Evolutionary conservation across 2,329 filamentous ascomycete species (phyloP), one percentile per base, ranked within the genome.

Genomic region (Pseudocercospora eumusae): DNA sequence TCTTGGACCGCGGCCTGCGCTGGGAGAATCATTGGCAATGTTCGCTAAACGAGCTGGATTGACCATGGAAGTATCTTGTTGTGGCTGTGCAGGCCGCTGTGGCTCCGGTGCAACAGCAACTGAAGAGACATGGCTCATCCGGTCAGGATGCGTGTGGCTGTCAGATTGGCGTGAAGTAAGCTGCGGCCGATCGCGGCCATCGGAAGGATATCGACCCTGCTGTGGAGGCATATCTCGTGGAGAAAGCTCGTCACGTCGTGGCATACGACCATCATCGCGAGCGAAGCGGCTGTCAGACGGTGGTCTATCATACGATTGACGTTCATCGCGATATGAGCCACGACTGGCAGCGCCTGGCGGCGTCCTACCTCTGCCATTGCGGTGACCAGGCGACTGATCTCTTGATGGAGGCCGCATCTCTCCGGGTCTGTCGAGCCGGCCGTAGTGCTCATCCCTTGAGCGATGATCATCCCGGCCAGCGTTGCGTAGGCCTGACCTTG

Each of bases 31-130:
- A 28, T 53, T 57, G 36, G 76, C 74, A 45, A 81, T 78, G 36
- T 79, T 62, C 13, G 78, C 77, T 61, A 77, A 73, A 20, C 79
- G 77, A 18, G 75, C 78, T 10, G 79, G 78, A 58, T 81, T 80
- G 44, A 81, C 74, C 23, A 56, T 28, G 15, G 59, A 57, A 56
- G 56, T 63, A 33, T 60, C 65, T 33, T 60, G 63, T 21, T 56
- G 56, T 15, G 55, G 59, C 7, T 55, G 27, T 25, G 63, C 44
- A 23, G 61, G 20, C 23, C 61, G 62, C 28, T 63, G 65, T 25
- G 20, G 54, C 10, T 64, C 66, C n/a, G 65, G 44, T 28, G 60
- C 45, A 9, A 61, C 59, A 33, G 60, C 58, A 7, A 63, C 61
- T 21, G 67, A 66, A 20, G 65, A 62, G 4, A 67, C 47, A 21